phyloP scores from a whole-genome alignment of 2,329 filamentous ascomycete species.

The Apiospora kogelbergensis region DNA sequence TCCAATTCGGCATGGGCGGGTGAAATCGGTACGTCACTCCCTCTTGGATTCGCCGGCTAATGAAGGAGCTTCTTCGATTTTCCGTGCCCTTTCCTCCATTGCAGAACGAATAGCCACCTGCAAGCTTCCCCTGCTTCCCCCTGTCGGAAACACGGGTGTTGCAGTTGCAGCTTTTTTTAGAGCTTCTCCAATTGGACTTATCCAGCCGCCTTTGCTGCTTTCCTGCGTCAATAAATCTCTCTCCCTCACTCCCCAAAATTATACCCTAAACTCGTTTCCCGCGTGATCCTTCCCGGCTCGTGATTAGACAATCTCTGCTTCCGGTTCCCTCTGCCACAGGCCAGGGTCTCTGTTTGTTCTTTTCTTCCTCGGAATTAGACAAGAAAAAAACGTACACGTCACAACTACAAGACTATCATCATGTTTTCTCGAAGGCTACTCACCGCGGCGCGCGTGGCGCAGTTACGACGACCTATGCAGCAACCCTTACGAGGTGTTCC shows the following conservation, averaged over 20 bases:
- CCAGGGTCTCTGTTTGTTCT: neutral
- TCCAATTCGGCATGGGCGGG: neutral
- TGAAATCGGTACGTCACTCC: conserved; percentile 12
- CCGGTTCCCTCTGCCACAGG: neutral
- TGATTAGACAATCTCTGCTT: neutral
- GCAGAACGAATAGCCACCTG: neutral
- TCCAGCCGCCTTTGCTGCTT: neutral
- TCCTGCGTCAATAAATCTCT: conserved; percentile 11
- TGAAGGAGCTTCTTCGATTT: conserved; percentile 6
- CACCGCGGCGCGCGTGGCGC: conserved; percentile 41
- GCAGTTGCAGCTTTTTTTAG: conserved; percentile 10
- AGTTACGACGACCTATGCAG: conserved; percentile 33
- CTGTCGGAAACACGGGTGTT: conserved; percentile 9
- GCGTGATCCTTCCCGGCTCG: neutral
- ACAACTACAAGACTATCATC: neutral
- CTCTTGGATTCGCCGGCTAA: conserved; percentile 8
- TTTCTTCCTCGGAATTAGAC: neutral
- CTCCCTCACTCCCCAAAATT: neutral
- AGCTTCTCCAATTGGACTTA: conserved; percentile 9
- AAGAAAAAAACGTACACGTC: neutral
- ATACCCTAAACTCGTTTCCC: neutral
- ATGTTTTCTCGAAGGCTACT: conserved; percentile 36
- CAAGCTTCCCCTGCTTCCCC: conserved; percentile 1
- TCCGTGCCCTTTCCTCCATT: conserved; percentile 11
- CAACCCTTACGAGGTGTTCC: conserved; percentile 44